phyloP scores from a whole-genome alignment of 2,329 filamentous ascomycete genomes.

The Pyrenophora tritici-repentis region DNA sequence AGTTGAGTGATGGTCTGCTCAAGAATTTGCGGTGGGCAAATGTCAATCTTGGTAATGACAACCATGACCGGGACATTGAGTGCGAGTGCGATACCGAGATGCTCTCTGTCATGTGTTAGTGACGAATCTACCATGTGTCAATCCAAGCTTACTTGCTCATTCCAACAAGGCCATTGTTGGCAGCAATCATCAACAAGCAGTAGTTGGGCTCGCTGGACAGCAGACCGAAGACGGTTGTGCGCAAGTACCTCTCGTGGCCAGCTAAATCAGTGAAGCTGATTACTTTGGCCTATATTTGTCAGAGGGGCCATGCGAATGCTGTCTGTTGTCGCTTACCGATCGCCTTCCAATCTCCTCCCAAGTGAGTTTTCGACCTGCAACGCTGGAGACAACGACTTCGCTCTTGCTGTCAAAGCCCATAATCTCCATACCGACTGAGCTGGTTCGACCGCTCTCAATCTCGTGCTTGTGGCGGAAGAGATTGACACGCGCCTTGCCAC shows the following conservation, averaged over 20 bases:
- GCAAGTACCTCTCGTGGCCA: slow-evolving; percentile 91
- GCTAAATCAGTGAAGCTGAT: slow-evolving; percentile 96
- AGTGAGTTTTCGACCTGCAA: slow-evolving; percentile 82
- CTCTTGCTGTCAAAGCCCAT: slow-evolving; percentile 93
- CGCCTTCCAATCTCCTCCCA: slow-evolving; percentile 98
- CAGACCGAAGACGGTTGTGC: slow-evolving; percentile 95
- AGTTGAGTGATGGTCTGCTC: slow-evolving; percentile 92
- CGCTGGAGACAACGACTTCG: slow-evolving; percentile 78
- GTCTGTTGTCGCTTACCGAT: slow-evolving; percentile 57
- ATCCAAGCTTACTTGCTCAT: slow-evolving; percentile 76
- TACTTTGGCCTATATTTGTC: slow-evolving; percentile 70
- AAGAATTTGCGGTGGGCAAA: slow-evolving; percentile 93
- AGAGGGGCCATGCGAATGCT: slow-evolving; percentile 7
- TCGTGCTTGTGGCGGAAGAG: slow-evolving; percentile 98
- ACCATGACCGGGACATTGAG: slow-evolving; percentile 98
- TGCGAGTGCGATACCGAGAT: slow-evolving; percentile 90
- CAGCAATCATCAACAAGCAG: slow-evolving; percentile 96
- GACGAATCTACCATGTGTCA: background rate
- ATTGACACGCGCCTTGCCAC: slow-evolving; percentile 91
- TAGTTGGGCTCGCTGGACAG: slow-evolving; percentile 96
- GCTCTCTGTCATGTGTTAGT: slow-evolving; percentile 61
- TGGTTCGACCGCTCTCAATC: slow-evolving; percentile 92
- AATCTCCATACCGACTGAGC: slow-evolving; percentile 96
- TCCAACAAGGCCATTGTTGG: slow-evolving; percentile 94
- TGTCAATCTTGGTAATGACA: slow-evolving; percentile 96